Evolutionary conservation across 495 filamentous ascomycete genomes (phyloP).

Genomic region (Podospora anserina): DNA sequence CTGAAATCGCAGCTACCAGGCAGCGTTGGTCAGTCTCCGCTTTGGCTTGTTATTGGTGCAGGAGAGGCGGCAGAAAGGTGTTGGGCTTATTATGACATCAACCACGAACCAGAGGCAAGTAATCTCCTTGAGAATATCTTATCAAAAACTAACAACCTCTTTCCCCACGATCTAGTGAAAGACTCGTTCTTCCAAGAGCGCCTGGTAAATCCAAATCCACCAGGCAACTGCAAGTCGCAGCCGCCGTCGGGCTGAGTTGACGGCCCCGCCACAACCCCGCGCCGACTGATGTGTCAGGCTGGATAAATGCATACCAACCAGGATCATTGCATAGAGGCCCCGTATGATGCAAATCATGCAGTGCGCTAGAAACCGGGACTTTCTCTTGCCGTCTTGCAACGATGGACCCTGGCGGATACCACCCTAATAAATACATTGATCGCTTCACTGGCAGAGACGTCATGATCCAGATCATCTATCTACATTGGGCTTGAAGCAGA

Average conservation of each 20-base stretch:
- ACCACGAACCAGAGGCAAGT: not conserved
- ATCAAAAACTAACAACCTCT: not conserved
- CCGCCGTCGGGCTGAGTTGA: not conserved
- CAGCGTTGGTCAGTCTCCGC: slow-evolving; percentile 14
- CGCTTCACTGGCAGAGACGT: not conserved
- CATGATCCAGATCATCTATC: not conserved
- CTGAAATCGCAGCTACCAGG: slow-evolving; percentile 1
- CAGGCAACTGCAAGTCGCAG: not conserved
- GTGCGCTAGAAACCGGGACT: not conserved
- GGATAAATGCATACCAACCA: not conserved
- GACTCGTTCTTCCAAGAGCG: not conserved
- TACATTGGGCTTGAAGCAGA: not conserved
- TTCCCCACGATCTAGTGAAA: not conserved
- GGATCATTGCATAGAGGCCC: not conserved
- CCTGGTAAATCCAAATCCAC: not conserved
- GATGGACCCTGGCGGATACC: not conserved
- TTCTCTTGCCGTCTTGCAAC: not conserved
- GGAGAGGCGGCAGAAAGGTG: not conserved
- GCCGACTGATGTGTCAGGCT: not conserved
- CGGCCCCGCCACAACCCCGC: not conserved
- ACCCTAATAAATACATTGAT: not conserved
- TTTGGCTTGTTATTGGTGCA: slow-evolving; percentile 5
- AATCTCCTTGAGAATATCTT: not conserved
- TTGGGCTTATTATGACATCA: slow-evolving; percentile 10
- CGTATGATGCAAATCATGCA: not conserved